Base-by-base conservation (phyloP, 208 protist genomes). In the Lotmaria passim region DNA sequence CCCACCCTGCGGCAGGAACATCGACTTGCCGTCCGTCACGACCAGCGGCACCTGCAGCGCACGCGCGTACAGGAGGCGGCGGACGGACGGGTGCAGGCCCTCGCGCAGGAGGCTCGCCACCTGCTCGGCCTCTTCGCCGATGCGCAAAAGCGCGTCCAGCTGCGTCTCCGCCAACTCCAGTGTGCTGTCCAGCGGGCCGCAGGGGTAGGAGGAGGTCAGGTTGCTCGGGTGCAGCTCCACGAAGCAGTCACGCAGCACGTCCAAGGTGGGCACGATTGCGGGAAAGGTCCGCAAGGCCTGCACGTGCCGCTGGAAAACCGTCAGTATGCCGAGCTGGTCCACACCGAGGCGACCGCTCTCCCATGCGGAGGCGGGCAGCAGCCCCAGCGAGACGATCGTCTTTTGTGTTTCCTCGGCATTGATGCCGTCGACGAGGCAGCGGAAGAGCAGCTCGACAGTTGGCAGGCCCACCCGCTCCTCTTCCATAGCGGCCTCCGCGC, bases 31-130 rank as follows among this genome's bases (percentile, higher is more conserved):
- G 46, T 91, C 86, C 11, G 80, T 90, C 12, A 91, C 91, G 12
- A 51, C 21, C 52, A 96, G 63, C 28, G 73, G 63, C 23, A 92
- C 33, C 58, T 88, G 84, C 61, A 96, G 72, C 28, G 86, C 87
- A n/a, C 86, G 75, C 14, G 91, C 85, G 68, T 96, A 96, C 44
- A 93, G 57, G 8, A 96, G 75, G 15, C 91, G 87, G 15, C 91
- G 85, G 33, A 96, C 43, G 0, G 87, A 86, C 12, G 87, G 89
- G 75, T 87, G 86, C 34, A 91, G 81, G 23, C 74, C 73, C 34
- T 78, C 71, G 12, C 79, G 81, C 38, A 96, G 75, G 15, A 88
- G 48, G 6, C 44, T 64, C 1, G 79, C 65, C 52, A 93, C 36
- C 30, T 50, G 53, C 56, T 78, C 78, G 28, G 76, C 69, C 14